Percentiles rank a stretch among this genome's conserved stretches.
These are phyloP conservation scores for Maudiozyma pseudohumilis DNA, from an alignment of 805 yeast species.

Conservation along the genomic window DNA sequence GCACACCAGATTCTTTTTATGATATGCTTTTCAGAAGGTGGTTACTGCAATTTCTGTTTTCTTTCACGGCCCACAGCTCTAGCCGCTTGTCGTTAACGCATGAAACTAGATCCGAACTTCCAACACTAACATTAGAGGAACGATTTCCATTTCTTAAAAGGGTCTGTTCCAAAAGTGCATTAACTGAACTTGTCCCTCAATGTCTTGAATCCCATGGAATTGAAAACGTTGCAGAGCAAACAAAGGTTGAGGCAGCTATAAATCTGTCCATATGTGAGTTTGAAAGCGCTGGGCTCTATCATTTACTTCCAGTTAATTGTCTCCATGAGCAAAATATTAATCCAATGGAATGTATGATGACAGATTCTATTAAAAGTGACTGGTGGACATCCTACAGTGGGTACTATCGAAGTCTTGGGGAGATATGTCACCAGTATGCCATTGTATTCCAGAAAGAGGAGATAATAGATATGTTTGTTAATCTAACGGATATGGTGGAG, in stretches of 20 bases:
- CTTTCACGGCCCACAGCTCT: no score
- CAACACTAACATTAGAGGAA: no score
- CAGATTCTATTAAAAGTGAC: slow-evolving; percentile 38
- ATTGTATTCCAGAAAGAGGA: slow-evolving; percentile 45
- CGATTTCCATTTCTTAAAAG: slow-evolving; percentile 19
- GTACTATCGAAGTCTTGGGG: slow-evolving; percentile 44
- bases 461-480: slow-evolving; percentile 36
- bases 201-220: slow-evolving; percentile 32
- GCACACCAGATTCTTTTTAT: no score
- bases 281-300: slow-evolving; percentile 33
- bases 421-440: slow-evolving; percentile 44
- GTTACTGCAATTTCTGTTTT: no score
- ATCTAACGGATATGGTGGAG: slow-evolving; percentile 34
- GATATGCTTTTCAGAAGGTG: no score
- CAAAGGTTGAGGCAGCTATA: slow-evolving; percentile 34
- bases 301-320: slow-evolving; percentile 6
- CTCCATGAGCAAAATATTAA: background rate
- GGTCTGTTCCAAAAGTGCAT: slow-evolving; percentile 34
- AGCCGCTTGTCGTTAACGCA: no score
- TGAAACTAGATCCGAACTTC: no score
- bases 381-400: slow-evolving; percentile 73
- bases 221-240: slow-evolving; percentile 30
- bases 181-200: slow-evolving; percentile 31
- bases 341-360: slow-evolving; percentile 31
- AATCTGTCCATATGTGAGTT: slow-evolving; percentile 48